Percentiles rank a stretch among this genome's conserved stretches.
Conservation (phyloP, 495 filamentous ascomycete species). For the Aspergillus avenaceus region DNA sequence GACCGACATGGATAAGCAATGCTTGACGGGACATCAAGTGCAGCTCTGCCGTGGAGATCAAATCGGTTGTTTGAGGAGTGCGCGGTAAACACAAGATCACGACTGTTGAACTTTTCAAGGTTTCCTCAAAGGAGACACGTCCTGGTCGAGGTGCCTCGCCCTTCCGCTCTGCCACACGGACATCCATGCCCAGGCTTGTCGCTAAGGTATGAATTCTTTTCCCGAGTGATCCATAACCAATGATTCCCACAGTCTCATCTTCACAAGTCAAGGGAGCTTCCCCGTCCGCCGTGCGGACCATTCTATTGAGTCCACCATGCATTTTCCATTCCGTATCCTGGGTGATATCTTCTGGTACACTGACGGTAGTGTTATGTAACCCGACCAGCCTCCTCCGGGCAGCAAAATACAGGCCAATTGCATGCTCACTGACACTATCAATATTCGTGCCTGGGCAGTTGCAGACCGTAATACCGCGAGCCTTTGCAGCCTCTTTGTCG, state of each 20-base stretch:
- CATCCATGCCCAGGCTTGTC: constrained; percentile 45
- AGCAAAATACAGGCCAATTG: constrained; percentile 51
- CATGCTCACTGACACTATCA: constrained; percentile 50
- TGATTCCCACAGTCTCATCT: constrained; percentile 45
- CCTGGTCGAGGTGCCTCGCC: constrained; percentile 25
- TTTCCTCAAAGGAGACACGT: constrained; percentile 39
- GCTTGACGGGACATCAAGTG: constrained; percentile 41
- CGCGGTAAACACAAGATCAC: constrained; percentile 44
- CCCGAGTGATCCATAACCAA: constrained; percentile 52
- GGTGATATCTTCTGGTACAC: constrained; percentile 8
- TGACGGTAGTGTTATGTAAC: constrained; percentile 20
- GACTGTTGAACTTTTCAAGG: constrained; percentile 38
- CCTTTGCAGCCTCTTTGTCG: constrained; percentile 40
- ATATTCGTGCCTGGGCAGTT: constrained; percentile 48
- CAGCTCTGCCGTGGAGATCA: constrained; percentile 46
- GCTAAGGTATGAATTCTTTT: constrained; percentile 25
- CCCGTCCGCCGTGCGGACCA: constrained; percentile 25
- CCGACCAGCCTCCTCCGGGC: constrained; percentile 37
- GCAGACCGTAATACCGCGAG: constrained; percentile 39
- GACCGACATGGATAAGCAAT: constrained; percentile 53
- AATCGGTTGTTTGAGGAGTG: constrained; percentile 34
- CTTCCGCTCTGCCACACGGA: constrained; percentile 48
- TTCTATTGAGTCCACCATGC: constrained; percentile 15
- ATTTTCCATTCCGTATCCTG: constrained; percentile 20
- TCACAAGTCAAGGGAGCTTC: constrained; percentile 34